Conservation (phyloP, 352 stramenopile genomes). For the Peronospora farinosa region DNA sequence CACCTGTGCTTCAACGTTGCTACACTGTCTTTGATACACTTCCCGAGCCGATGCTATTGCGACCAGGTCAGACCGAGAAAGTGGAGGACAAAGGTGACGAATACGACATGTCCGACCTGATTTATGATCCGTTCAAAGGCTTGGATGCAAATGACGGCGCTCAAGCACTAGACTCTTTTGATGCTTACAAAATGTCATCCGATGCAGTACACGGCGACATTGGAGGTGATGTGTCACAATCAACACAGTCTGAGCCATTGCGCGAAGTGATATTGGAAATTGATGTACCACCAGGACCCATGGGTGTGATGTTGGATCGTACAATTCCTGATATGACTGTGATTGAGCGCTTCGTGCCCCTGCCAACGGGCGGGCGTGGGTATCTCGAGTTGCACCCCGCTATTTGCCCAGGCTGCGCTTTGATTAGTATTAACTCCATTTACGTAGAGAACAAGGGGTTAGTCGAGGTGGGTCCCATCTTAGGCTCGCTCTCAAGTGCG, state of each 20-base stretch:
- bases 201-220: constrained; percentile 10
- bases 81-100: constrained; percentile 29
- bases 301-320: constrained; percentile 77
- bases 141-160: constrained; percentile 40
- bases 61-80: constrained; percentile 23
- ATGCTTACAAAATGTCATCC: constrained; percentile 32
- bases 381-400: constrained; percentile 78
- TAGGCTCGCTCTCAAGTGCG: constrained; percentile 46
- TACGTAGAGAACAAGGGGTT: constrained; percentile 68
- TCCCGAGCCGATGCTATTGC: constrained; percentile 36
- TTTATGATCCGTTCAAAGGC: constrained; percentile 81
- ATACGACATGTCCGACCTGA: constrained; percentile 39
- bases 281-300: constrained; percentile 68
- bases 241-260: constrained; percentile 35
- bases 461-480: constrained; percentile 61
- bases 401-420: constrained; percentile 65
- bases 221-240: constrained; percentile 10
- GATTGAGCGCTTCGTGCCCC: constrained; percentile 65
- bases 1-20: constrained; percentile 16
- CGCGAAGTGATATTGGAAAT: constrained; percentile 80
- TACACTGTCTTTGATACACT: constrained; percentile 57
- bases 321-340: constrained; percentile 75
- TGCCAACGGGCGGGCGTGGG: constrained; percentile 60
- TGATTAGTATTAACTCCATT: constrained; percentile 75
- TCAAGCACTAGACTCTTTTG: constrained; percentile 32